Conservation (phyloP, 129 eudicot species). For the Pulicaria dysenterica region DNA sequence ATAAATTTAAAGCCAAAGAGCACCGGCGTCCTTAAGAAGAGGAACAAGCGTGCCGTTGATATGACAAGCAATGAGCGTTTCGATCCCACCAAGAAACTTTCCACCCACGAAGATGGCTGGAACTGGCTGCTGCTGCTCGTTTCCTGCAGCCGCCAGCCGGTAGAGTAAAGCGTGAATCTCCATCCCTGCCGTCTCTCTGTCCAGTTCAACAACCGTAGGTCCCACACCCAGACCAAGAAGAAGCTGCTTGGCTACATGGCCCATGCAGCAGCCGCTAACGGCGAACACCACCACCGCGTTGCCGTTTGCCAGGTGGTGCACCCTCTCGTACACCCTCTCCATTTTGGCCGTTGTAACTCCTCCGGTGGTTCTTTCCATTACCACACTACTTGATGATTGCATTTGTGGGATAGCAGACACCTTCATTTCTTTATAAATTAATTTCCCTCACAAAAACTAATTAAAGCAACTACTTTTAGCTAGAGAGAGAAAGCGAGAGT, state of each 20-base stretch:
- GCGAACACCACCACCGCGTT: slow-evolving; percentile 91
- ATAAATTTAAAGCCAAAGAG: slow-evolving; percentile 72
- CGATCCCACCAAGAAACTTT: slow-evolving; percentile 80
- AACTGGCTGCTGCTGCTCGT: slow-evolving; percentile 41
- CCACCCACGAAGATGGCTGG: slow-evolving; percentile 93
- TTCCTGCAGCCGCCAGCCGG: slow-evolving; percentile 42
- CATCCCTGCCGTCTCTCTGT: slow-evolving; percentile 47
- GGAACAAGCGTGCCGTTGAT: slow-evolving; percentile 87
- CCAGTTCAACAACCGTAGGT: slow-evolving; percentile 72
- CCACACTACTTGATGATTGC: slow-evolving; percentile 33
- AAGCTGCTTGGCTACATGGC: slow-evolving; percentile 88
- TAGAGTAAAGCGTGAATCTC: slow-evolving; percentile 60
- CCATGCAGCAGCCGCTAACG: slow-evolving; percentile 81
- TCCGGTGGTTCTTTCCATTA: slow-evolving; percentile 33
- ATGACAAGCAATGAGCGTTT: slow-evolving; percentile 79
- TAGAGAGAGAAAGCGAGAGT: not conserved
- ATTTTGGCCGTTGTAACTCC: slow-evolving; percentile 23
- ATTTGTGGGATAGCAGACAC: slow-evolving; percentile 36
- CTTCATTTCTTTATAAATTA: slow-evolving; percentile 51
- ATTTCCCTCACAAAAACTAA: not conserved
- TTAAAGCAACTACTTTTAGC: not conserved
- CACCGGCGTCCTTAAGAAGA: slow-evolving; percentile 93
- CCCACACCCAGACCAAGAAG: slow-evolving; percentile 82
- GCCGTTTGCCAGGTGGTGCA: slow-evolving; percentile 47
- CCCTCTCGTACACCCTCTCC: slow-evolving; percentile 55